Evolutionary conservation across 352 stramenopile species (phyloP).

Genomic region (Globisporangium cylindrosporum): DNA sequence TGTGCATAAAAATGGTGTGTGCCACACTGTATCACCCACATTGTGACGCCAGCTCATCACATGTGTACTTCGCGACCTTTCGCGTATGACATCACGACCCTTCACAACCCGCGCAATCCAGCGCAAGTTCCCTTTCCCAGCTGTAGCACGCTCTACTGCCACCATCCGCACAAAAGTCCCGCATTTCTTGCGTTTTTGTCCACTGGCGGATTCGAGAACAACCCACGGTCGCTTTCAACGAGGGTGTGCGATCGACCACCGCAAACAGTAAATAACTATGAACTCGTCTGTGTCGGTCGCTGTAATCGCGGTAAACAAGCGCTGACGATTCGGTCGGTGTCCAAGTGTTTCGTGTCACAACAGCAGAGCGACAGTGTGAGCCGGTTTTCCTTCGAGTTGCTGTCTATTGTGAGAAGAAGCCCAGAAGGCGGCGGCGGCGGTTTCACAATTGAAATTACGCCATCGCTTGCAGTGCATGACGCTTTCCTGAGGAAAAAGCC

Average conservation of each 20-base stretch:
- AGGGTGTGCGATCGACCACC: background rate
- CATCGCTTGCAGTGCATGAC: background rate
- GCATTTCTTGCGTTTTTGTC: background rate
- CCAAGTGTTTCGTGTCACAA: background rate
- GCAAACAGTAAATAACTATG: background rate
- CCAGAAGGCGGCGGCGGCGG: background rate
- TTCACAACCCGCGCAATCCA: background rate
- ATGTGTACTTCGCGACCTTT: background rate
- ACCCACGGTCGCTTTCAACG: background rate
- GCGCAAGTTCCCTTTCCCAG: background rate
- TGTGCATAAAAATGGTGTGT: too few relatives aligned
- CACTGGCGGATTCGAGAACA: background rate
- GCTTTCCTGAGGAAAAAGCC: background rate
- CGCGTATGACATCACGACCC: slow-evolving; percentile 6
- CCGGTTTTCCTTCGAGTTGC: background rate
- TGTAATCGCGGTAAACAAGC: background rate
- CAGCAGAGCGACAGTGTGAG: background rate
- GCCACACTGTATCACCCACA: background rate
- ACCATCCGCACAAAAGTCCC: background rate
- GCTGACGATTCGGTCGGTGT: background rate
- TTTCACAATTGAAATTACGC: background rate
- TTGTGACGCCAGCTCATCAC: background rate
- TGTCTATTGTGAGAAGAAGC: background rate
- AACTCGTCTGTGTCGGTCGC: background rate
- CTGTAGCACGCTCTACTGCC: background rate